phyloP scores from a whole-genome alignment of 2,329 filamentous ascomycete genomes.

The Aureobasidium sp. region DNA sequence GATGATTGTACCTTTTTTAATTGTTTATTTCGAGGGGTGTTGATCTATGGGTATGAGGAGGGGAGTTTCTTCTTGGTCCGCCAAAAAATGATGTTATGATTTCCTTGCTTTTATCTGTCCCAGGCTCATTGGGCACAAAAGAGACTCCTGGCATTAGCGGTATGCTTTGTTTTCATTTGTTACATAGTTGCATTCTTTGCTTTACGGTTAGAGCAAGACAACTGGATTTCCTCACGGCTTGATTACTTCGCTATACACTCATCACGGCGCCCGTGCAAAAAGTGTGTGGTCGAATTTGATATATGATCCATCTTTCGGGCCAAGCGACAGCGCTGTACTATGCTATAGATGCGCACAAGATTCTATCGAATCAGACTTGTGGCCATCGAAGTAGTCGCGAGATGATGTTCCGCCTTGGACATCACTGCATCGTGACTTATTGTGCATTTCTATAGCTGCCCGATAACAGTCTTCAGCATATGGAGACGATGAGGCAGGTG shows the following conservation, averaged over 20 bases:
- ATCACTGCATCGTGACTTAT: no score
- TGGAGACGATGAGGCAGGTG: no score
- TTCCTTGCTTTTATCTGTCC: neutral
- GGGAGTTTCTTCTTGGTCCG: neutral
- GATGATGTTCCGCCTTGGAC: no score
- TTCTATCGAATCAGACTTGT: no score
- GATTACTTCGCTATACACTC: neutral
- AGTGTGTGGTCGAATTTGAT: no score
- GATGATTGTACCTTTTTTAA: neutral
- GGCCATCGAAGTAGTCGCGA: no score
- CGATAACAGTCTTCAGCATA: no score
- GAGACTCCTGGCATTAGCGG: neutral
- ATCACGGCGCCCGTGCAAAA: no score
- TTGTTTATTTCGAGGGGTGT: neutral
- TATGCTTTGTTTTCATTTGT: neutral
- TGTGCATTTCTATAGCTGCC: no score
- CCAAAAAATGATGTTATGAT: slow-evolving; percentile 5
- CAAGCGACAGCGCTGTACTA: no score
- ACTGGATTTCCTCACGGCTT: neutral
- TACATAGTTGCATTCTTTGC: neutral
- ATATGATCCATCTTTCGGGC: no score
- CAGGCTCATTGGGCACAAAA: neutral
- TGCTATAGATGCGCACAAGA: no score
- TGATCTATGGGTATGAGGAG: neutral
- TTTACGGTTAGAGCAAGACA: neutral